These are phyloP conservation scores for Brasenia schreberi DNA, from an alignment of 164 flowering plant species.

Conservation along the genomic window DNA sequence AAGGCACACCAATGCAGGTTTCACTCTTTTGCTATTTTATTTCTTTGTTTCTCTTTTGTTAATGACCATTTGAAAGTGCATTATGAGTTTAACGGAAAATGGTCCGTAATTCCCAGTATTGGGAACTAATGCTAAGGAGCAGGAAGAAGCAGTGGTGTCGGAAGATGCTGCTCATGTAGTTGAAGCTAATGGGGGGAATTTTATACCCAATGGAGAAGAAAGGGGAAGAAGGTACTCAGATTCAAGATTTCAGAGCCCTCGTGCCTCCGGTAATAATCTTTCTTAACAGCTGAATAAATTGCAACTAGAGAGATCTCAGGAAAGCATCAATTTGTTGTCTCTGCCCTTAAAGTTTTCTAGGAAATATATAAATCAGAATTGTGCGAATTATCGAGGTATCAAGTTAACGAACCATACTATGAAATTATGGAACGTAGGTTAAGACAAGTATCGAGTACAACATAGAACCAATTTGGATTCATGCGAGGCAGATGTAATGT, in stretches of 20 bases:
- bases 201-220: constrained; percentile 12
- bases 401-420: too few species aligned
- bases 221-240: constrained; percentile 12
- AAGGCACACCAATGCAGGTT: not conserved
- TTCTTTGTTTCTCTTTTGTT: not conserved
- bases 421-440: too few species aligned
- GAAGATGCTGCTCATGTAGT: constrained; percentile 11
- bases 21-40: not conserved
- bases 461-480: too few species aligned
- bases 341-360: not conserved
- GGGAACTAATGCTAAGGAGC: not conserved
- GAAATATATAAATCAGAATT: too few species aligned
- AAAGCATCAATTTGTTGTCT: not conserved
- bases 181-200: constrained; percentile 2
- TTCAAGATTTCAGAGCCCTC: constrained; percentile 11
- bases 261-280: not conserved
- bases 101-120: not conserved
- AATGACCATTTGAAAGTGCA: too few species aligned
- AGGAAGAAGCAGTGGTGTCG: not conserved
- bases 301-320: not conserved
- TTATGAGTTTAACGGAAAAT: not conserved
- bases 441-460: too few species aligned
- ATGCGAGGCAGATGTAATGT: too few species aligned
- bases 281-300: not conserved
- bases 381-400: too few species aligned